Conservation (phyloP, 257 asterid genomes). For the Handroanthus guayacan region DNA sequence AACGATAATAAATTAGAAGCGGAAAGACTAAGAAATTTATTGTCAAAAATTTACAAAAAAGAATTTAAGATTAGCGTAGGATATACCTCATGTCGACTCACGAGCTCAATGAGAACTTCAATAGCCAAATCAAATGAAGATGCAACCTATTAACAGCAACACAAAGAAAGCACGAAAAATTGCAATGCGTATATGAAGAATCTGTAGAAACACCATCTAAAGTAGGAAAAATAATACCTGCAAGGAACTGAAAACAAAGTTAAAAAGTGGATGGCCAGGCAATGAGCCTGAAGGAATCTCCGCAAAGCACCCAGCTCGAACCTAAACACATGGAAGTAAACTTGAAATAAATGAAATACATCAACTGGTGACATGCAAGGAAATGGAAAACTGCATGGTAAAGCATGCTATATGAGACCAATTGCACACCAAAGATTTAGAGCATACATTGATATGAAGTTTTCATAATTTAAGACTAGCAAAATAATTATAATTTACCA, state of each 20-base stretch:
- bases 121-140: conserved; percentile 82
- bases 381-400: conserved; percentile 28
- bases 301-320: conserved; percentile 91
- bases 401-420: conserved; percentile 26
- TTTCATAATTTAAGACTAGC: not conserved
- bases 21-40: conserved; percentile 14
- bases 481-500: not conserved
- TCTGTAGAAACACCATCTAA: conserved; percentile 24
- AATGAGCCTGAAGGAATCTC: conserved; percentile 70
- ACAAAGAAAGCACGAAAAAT: conserved; percentile 29
- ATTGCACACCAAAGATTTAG: conserved; percentile 3
- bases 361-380: conserved; percentile 18
- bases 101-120: conserved; percentile 84
- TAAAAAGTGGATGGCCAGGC: conserved; percentile 74
- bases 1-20: conserved; percentile 7
- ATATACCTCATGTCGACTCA: conserved; percentile 83
- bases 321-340: conserved; percentile 54
- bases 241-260: conserved; percentile 74
- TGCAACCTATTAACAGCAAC: conserved; percentile 53
- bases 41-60: conserved; percentile 14
- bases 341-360: conserved; percentile 33
- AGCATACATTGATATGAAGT: not conserved
- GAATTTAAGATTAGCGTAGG: conserved; percentile 31
- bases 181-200: conserved; percentile 33
- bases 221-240: conserved; percentile 58